Conservation (phyloP, 192 early-diverging fungal genomes). For the Gryganskiella cystojenkinii region DNA sequence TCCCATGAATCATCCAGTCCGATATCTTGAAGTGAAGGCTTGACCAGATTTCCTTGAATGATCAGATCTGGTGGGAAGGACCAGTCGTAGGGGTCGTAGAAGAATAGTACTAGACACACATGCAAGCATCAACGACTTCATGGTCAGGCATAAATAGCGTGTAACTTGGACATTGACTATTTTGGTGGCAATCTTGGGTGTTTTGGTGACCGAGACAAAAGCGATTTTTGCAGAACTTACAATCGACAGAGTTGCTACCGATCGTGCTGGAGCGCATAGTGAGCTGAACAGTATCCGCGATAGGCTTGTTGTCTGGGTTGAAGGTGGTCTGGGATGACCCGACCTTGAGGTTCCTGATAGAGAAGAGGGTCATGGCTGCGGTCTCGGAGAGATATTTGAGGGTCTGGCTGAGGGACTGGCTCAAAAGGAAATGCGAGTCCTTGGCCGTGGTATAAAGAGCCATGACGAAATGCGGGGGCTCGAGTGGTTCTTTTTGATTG, state of each 20-base stretch:
- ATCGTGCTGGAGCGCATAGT: slow-evolving; percentile 43
- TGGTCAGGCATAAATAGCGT: not conserved
- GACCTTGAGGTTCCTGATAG: slow-evolving; percentile 33
- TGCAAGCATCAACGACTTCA: not conserved
- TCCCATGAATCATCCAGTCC: slow-evolving; percentile 42
- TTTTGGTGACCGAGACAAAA: not conserved
- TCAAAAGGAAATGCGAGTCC: slow-evolving; percentile 10
- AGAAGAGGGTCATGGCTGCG: slow-evolving; percentile 37
- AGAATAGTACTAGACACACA: slow-evolving; percentile 25
- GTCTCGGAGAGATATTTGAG: slow-evolving; percentile 28
- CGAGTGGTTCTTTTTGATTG: not conserved
- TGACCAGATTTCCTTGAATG: slow-evolving; percentile 16
- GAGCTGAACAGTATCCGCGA: slow-evolving; percentile 32
- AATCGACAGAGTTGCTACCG: slow-evolving; percentile 27
- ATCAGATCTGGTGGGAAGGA: slow-evolving; percentile 47
- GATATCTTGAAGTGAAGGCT: slow-evolving; percentile 23
- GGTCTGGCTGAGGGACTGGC: slow-evolving; percentile 19
- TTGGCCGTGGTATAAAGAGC: slow-evolving; percentile 23
- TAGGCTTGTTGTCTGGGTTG: slow-evolving; percentile 36
- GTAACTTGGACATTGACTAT: not conserved
- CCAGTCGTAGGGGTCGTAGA: slow-evolving; percentile 48
- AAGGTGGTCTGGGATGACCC: slow-evolving; percentile 34
- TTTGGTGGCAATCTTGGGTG: not conserved
- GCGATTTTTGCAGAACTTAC: slow-evolving; percentile 1
- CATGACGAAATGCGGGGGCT: too few species aligned